Base-by-base conservation (phyloP, 108 stramenopile species). In the Asterionellopsis glacialis region DNA sequence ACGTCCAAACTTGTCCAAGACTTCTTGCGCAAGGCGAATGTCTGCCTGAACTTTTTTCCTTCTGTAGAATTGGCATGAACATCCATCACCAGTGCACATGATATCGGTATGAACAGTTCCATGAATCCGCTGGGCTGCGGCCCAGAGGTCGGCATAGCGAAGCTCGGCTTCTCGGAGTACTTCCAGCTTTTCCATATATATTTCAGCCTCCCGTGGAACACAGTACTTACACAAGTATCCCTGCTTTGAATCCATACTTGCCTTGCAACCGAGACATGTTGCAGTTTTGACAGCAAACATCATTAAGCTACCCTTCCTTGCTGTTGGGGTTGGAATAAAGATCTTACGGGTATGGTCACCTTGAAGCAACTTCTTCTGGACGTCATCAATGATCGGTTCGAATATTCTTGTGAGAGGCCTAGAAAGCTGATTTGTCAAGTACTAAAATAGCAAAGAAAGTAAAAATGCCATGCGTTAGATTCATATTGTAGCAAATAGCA, bases 341-440 rank as follows among this genome's bases (percentile, higher is more conserved):
- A 98, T 88, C 64, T 93, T 93, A 50, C 97, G 82, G 16, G 98
- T 99, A 67, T 99, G 98, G 41, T 98, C 98, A 41, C 98, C 98
- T 52, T 91, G 72, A 27, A 99, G 72, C 61, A 99, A 77, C 5
- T 81, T 67, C 57, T 88, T 87, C 26, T 93, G 74, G 11, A 96
- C 87, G 73, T 98, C 90, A 54, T 86, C 73, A 61, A 98, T 94
- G 74, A 99, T 98, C 41, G 97, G 97, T 79, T 96, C 97, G 57
- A 99, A 99, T 51, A 99, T 95, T 55, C 98, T 86, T 47, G 83
- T 88, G 11, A 99, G 76, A 14, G 98, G 98, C 64, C 96, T 97
- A 19, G 88, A 82, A 21, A 99, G 93, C 73, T 99, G 98, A 62
- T 98, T 96, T 27, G 81, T 76, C 25, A 99, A 73, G 74, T 99